Base-by-base conservation (phyloP, 768 basidiomycete species). In the Pleurotus pulmonarius region DNA sequence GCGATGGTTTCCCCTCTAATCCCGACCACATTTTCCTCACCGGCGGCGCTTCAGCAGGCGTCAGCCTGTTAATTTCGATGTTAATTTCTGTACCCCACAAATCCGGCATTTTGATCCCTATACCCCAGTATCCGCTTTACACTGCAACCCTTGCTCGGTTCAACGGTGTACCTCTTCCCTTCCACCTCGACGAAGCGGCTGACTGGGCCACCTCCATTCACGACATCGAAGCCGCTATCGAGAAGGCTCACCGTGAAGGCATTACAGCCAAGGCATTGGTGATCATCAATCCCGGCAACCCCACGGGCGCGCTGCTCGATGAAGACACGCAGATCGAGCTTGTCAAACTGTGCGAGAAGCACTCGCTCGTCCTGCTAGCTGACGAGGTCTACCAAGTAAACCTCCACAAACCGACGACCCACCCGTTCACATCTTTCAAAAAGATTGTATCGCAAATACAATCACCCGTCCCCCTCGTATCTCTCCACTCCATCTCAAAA, bases 361-460 rank as follows among this genome's bases (percentile, higher is more conserved):
- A 98, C 72, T 76, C 77, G 5, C 85, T 99, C 56, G 88, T 96
- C 18, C 83, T 99, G 49, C 83, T 98, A 61, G 96, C 96, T 0
- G 96, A 99, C 70, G 96, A 99, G 70, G 96, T 99, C n/a, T 98
- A 99, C 79, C 96, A 99, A 72, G 75, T 75, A 63, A 98, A 98
- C 76, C 81, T 98, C 44, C 94, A 95, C 75, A 76, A 80, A 45
- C 76, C 73, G 41, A 65, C 70, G 2, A 76, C 76, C 1, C 85
- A 90, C 68, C 81, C 90, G 0, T 99, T 99, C 81, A 83, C 85
- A 49, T 93, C 90, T 8, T 98, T 99, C 83, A 98, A 98, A 71
- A 90, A 93, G 72, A 79, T 92, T 51, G 83, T 97, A 2, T 74
- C 79, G 51, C 73, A 79, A 41, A 74, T 88, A 60, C 69, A 81